These are phyloP conservation scores for Dionaea muscipula DNA, from an alignment of 179 eudicot genomes.

Conservation along the genomic window DNA sequence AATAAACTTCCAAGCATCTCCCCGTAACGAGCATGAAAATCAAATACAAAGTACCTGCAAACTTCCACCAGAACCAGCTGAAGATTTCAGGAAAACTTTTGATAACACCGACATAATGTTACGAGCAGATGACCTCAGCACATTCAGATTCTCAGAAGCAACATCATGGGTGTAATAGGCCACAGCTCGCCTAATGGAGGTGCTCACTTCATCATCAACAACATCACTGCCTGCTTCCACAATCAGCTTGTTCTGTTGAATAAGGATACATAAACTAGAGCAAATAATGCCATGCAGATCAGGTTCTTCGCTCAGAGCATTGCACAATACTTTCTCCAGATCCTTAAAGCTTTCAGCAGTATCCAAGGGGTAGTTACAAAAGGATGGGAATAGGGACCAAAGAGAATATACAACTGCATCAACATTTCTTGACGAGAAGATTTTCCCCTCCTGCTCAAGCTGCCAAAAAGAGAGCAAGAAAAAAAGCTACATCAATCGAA, in stretches of 20 bases:
- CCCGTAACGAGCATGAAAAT: no score
- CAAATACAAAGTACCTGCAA: constrained; percentile 46
- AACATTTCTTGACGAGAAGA: constrained; percentile 50
- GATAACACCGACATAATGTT: constrained; percentile 42
- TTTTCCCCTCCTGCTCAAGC: constrained; percentile 63
- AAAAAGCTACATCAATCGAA: constrained; percentile 8
- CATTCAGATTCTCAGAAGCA: constrained; percentile 52
- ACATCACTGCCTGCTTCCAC: constrained; percentile 32
- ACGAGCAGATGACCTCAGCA: constrained; percentile 48
- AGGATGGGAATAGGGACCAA: constrained; percentile 89
- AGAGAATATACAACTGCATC: constrained; percentile 66
- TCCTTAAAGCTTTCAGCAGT: constrained; percentile 55
- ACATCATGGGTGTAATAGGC: constrained; percentile 42
- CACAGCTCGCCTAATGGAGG: constrained; percentile 45
- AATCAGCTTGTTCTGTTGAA: constrained; percentile 67
- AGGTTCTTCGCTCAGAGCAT: constrained; percentile 48
- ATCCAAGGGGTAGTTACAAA: constrained; percentile 84
- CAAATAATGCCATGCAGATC: constrained; percentile 69
- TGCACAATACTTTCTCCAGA: constrained; percentile 40
- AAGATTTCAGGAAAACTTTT: constrained; percentile 42
- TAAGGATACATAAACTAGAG: constrained; percentile 68
- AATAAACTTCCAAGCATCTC: no score
- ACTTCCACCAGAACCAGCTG: constrained; percentile 64
- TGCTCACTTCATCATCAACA: constrained; percentile 27
- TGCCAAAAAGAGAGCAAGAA: constrained; percentile 23